Conservation (phyloP, 208 protist genomes). For the Leishmania lainsoni region DNA sequence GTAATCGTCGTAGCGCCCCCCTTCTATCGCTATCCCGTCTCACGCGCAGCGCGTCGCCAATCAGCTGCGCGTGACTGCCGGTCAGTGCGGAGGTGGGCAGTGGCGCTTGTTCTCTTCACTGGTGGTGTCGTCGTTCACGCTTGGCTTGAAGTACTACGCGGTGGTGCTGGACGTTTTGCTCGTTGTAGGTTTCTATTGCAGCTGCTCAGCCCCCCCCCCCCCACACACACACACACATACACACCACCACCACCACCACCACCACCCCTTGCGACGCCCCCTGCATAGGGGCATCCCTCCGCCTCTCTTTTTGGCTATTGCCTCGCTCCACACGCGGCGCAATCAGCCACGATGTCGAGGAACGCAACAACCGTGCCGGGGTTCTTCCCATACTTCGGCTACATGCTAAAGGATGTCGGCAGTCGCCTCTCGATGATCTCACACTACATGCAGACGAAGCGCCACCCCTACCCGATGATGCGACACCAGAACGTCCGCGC, state of each 20-base stretch:
- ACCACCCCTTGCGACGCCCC: too few relatives aligned
- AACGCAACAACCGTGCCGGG: constrained; percentile 63
- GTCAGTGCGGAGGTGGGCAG: background rate
- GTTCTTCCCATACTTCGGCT: constrained; percentile 78
- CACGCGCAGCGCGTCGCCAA: background rate
- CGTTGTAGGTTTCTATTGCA: background rate
- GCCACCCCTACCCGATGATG: constrained; percentile 82
- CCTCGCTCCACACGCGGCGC: background rate
- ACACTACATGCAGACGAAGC: constrained; percentile 68
- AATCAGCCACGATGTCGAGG: constrained; percentile 36
- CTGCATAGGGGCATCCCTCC: background rate
- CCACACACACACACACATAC: too few relatives aligned
- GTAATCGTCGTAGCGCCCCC: background rate
- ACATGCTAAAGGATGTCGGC: constrained; percentile 88
- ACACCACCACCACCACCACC: too few relatives aligned
- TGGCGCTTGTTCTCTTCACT: background rate
- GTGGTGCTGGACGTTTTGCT: background rate
- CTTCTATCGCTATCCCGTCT: background rate
- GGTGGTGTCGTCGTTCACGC: background rate
- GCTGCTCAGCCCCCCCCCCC: background rate
- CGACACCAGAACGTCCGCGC: constrained; percentile 87
- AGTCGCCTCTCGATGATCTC: constrained; percentile 60
- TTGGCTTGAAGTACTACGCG: background rate
- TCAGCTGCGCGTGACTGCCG: background rate
- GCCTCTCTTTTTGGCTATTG: background rate